Evolutionary conservation across 352 stramenopile genomes (phyloP), one percentile per base, ranked within the genome.

Genomic region (Phytophthora cryptogea): DNA sequence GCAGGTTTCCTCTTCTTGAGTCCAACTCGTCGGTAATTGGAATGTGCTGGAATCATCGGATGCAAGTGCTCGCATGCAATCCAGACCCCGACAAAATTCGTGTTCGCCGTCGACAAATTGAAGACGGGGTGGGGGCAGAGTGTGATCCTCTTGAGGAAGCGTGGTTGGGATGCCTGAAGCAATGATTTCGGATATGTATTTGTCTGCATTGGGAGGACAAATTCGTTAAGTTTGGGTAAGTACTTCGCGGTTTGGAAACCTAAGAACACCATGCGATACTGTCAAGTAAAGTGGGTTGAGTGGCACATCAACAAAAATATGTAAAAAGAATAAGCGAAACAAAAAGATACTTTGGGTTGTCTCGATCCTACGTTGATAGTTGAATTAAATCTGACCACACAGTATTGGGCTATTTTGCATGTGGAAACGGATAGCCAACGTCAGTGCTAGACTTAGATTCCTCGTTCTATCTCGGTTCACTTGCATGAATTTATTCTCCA

Each of bases 61-160:
- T 82, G 54, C 70, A 82, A 31, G 60, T 72, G 16, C 35, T 79
- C 2, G 52, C 57, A 10, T 82, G 70, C 45, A 68, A 68, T 5
- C 35, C 50, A 13, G 70, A 82, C 14, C 49, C 53, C 1, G 47
- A 35, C 4, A 77, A 72, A 48, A 74, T 77, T 5, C 36, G 39
- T 49, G 54, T 80, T 5, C 70, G 73, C 1, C 51, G 44, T 10
- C 53, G 59, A 10, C 64, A 77, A 20, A 72, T 77, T 33, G 33
- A 62, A 26, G 32, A 58, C n/a, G 27, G 27, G 0, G 56, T 72
- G 7, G 69, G 66, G 0, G 16, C 7, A 17, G 33, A 33, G 0
- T 81, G 72, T 9, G 36, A 78, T 20, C 56, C 40, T 0, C 8
- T 52, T 1, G 56, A 72, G n/a, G 72, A 81, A 57, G 43, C 47